These are phyloP conservation scores for Populus nigra DNA, from an alignment of 345 rosid genomes.

Conservation along the genomic window DNA sequence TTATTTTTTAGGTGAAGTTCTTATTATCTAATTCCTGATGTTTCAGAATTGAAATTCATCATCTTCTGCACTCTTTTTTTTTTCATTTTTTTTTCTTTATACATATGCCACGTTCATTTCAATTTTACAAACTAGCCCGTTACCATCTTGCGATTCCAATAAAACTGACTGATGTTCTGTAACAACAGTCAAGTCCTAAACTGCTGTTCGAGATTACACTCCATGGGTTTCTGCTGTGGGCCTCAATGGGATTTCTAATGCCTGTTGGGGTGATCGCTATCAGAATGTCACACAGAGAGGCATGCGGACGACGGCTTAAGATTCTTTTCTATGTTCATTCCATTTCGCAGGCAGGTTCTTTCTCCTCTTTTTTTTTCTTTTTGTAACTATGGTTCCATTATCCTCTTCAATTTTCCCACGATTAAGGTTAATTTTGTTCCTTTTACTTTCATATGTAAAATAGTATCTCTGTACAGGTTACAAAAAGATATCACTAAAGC, in stretches of 20 bases:
- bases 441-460: background rate
- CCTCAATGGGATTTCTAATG: constrained; percentile 77
- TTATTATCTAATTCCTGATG: background rate
- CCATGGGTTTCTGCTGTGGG: constrained; percentile 87
- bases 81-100: too few relatives aligned
- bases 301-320: constrained; percentile 49
- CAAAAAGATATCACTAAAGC: constrained; percentile 8
- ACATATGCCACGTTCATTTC: background rate
- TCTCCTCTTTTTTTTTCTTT: background rate
- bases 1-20: background rate
- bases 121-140: too few relatives aligned
- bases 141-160: background rate
- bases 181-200: constrained; percentile 46
- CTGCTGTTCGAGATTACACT: constrained; percentile 52
- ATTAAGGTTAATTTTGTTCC: background rate
- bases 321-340: constrained; percentile 63
- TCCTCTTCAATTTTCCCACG: constrained; percentile 1
- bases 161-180: background rate
- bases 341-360: constrained; percentile 60
- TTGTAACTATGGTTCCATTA: background rate
- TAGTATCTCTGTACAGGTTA: constrained; percentile 8
- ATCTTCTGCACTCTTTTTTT: background rate
- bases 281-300: constrained; percentile 62
- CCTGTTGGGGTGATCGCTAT: constrained; percentile 71
- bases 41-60: background rate